Conservation (phyloP, 306 rosid species). For the Quercus gilva region DNA sequence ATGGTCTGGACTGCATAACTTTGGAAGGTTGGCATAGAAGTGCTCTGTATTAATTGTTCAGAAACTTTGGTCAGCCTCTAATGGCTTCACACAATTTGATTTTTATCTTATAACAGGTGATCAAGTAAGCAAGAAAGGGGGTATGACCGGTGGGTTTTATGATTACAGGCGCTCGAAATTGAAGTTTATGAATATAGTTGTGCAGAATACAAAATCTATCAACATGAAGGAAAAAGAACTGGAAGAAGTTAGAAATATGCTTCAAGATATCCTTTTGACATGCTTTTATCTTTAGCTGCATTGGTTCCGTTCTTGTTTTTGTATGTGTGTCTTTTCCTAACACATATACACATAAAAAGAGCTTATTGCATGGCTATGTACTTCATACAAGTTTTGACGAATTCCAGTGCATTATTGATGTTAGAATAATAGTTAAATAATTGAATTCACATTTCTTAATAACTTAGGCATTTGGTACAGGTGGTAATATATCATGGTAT, state of each 20-base stretch:
- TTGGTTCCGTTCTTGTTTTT: background rate
- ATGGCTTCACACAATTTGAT: slow-evolving; percentile 29
- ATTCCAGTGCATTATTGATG: background rate
- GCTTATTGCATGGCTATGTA: background rate
- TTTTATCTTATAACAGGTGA: slow-evolving; percentile 59
- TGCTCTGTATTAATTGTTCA: slow-evolving; percentile 18
- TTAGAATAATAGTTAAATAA: background rate
- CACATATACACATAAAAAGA: too few species aligned
- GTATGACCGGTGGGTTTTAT: slow-evolving; percentile 98
- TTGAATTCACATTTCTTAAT: background rate
- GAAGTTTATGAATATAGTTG: slow-evolving; percentile 75
- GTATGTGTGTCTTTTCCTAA: background rate
- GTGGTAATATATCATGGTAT: too few species aligned
- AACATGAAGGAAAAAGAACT: slow-evolving; percentile 57
- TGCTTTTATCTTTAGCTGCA: background rate
- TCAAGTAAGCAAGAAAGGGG: slow-evolving; percentile 99
- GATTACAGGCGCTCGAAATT: slow-evolving; percentile 89
- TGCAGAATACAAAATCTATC: slow-evolving; percentile 50
- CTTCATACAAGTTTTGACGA: background rate
- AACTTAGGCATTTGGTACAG: too few species aligned
- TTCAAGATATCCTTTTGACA: slow-evolving; percentile 84
- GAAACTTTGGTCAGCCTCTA: slow-evolving; percentile 7
- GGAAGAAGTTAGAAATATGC: slow-evolving; percentile 56
- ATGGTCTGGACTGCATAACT: slow-evolving; percentile 94
- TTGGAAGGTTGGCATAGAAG: slow-evolving; percentile 64